These are phyloP conservation scores for Strigomonas galati DNA, from an alignment of 208 protist species.

Conservation along the genomic window DNA sequence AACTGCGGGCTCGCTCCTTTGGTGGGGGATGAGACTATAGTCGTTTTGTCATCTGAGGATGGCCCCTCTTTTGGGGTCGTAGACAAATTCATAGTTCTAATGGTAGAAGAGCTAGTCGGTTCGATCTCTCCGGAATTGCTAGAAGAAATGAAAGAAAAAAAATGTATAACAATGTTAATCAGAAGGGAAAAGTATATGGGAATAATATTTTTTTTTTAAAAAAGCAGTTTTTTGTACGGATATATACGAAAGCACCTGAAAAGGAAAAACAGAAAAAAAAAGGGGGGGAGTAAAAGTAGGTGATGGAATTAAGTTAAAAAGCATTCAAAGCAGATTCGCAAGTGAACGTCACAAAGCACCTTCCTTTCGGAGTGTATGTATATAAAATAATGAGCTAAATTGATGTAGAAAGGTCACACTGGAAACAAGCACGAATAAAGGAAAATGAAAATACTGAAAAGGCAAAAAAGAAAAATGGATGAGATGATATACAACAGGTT, in stretches of 20 bases:
- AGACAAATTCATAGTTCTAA: not conserved
- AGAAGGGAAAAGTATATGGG: constrained; percentile 9
- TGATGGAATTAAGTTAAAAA: too few relatives aligned
- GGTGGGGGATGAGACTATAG: not conserved
- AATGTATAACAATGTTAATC: too few relatives aligned
- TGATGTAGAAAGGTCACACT: too few relatives aligned
- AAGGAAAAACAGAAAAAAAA: too few relatives aligned
- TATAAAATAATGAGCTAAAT: too few relatives aligned
- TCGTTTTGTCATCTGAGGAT: not conserved
- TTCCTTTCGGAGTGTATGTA: too few relatives aligned
- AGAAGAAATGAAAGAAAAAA: constrained; percentile 7
- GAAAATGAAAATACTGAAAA: constrained; percentile 11
- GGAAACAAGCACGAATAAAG: too few relatives aligned
- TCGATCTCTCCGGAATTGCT: not conserved
- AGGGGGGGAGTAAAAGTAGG: too few relatives aligned
- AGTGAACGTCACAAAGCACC: too few relatives aligned
- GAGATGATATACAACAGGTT: not conserved
- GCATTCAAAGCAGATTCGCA: not conserved
- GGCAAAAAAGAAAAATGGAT: not conserved
- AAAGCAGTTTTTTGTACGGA: not conserved
- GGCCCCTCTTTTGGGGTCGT: not conserved
- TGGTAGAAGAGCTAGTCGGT: too few relatives aligned
- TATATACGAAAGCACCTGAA: too few relatives aligned
- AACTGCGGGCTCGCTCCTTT: constrained; percentile 11
- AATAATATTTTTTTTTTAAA: not conserved